Evolutionary conservation across 1,284 basidiomycete genomes (phyloP).

Genomic region (Ustilago curta): DNA sequence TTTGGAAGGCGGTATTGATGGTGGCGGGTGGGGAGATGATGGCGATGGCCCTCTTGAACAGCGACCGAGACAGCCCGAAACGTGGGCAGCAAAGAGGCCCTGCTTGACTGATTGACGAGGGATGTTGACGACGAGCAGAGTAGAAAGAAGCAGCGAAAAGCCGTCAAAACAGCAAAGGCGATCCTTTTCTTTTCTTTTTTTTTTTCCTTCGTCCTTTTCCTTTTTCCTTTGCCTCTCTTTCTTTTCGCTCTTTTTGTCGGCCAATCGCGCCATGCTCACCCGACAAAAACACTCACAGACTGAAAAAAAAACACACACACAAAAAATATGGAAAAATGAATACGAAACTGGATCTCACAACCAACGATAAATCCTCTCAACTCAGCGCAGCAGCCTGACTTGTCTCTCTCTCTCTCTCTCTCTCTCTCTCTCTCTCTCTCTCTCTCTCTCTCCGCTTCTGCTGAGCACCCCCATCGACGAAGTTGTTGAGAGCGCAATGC

Average conservation of each 20-base stretch:
- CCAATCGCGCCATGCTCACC: conserved; percentile 5
- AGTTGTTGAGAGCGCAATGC: too few relatives aligned
- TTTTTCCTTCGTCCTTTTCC: background rate
- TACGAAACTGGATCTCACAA: conserved; percentile 16
- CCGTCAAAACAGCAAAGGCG: conserved; percentile 7
- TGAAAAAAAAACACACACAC: too few relatives aligned
- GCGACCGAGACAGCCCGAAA: background rate
- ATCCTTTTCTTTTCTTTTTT: conserved; percentile 8
- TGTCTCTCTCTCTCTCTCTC: background rate
- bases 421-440: too few relatives aligned
- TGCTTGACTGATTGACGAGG: background rate
- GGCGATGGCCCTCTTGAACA: background rate
- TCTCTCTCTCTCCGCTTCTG: too few relatives aligned
- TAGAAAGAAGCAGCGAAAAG: conserved; percentile 1
- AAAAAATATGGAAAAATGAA: conserved; percentile 9
- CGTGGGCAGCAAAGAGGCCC: background rate
- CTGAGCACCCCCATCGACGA: too few relatives aligned
- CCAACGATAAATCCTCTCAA: background rate
- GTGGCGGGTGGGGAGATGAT: background rate
- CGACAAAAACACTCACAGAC: conserved; percentile 10
- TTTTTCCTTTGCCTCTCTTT: background rate
- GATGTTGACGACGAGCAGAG: conserved; percentile 14
- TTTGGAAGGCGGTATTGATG: too few relatives aligned
- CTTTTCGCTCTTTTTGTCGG: background rate
- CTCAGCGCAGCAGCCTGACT: background rate